Evolutionary conservation across 2,329 filamentous ascomycete species (phyloP).

Genomic region (Pestalotiopsis sp.): DNA sequence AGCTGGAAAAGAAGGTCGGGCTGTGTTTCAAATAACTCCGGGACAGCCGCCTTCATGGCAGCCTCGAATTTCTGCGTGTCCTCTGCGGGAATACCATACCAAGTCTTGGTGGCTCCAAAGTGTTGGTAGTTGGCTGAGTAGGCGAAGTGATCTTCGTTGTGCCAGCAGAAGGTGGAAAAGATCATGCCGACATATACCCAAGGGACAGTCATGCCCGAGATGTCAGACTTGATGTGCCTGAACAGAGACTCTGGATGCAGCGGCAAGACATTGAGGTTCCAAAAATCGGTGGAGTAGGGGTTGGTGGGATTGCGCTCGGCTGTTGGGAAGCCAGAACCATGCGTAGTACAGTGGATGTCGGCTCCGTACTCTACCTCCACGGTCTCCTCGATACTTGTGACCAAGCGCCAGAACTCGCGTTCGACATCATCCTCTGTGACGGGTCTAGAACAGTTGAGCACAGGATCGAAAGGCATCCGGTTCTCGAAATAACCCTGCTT

Average conservation of each 20-base stretch:
- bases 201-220: slow-evolving; percentile 98
- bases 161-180: slow-evolving; percentile 99
- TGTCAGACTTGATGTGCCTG: slow-evolving; percentile 95
- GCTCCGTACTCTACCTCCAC: slow-evolving; percentile 98
- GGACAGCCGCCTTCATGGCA: slow-evolving; percentile 93
- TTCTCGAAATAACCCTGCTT: slow-evolving; percentile 92
- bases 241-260: slow-evolving; percentile 91
- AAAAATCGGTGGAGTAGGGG: slow-evolving; percentile 84
- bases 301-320: slow-evolving; percentile 88
- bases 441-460: slow-evolving; percentile 76
- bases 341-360: slow-evolving; percentile 96
- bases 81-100: slow-evolving; percentile 95
- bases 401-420: slow-evolving; percentile 93
- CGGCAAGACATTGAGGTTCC: slow-evolving; percentile 94
- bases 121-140: slow-evolving; percentile 99
- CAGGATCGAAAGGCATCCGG: slow-evolving; percentile 85
- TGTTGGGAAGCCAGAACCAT: slow-evolving; percentile 95
- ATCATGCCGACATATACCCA: slow-evolving; percentile 99
- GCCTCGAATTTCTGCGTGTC: slow-evolving; percentile 94
- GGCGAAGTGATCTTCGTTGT: slow-evolving; percentile 97
- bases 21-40: slow-evolving; percentile 95
- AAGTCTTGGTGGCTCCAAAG: slow-evolving; percentile 96
- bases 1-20: slow-evolving; percentile 95
- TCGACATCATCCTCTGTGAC: slow-evolving; percentile 96
- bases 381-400: slow-evolving; percentile 90